Conservation (phyloP, 2,329 filamentous ascomycete genomes). For the Pseudogymnoascus destructans region DNA sequence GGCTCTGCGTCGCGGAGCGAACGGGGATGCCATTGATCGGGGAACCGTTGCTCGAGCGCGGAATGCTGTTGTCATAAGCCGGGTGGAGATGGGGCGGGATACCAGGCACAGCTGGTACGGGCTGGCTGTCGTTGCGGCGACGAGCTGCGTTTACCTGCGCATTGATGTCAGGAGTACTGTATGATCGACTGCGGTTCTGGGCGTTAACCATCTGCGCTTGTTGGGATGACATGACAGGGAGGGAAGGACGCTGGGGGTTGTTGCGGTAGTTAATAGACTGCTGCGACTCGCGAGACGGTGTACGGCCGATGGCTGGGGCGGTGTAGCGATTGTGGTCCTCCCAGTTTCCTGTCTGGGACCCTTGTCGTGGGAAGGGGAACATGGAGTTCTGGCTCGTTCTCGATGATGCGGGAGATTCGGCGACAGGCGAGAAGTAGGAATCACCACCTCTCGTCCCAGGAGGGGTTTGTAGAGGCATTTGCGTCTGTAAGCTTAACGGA, state of each 20-base stretch:
- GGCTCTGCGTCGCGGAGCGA: slow-evolving; percentile 57
- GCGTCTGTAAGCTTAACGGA: slow-evolving; percentile 58
- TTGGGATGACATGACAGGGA: slow-evolving; percentile 55
- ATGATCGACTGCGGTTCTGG: slow-evolving; percentile 70
- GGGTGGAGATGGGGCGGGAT: slow-evolving; percentile 58
- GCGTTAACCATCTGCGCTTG: slow-evolving; percentile 33
- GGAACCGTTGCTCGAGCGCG: slow-evolving; percentile 71
- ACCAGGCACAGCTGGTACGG: slow-evolving; percentile 58
- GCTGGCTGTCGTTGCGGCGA: slow-evolving; percentile 28
- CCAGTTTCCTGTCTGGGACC: slow-evolving; percentile 54
- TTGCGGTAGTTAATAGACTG: slow-evolving; percentile 49
- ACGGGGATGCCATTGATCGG: slow-evolving; percentile 56
- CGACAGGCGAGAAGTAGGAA: slow-evolving; percentile 86
- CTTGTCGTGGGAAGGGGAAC: slow-evolving; percentile 68
- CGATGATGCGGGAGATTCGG: slow-evolving; percentile 65
- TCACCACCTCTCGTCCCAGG: slow-evolving; percentile 33
- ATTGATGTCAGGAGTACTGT: slow-evolving; percentile 91
- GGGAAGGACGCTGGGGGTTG: slow-evolving; percentile 61
- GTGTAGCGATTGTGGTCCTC: slow-evolving; percentile 73
- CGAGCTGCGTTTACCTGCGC: slow-evolving; percentile 44
- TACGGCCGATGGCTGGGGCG: slow-evolving; percentile 72
- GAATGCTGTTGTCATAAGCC: slow-evolving; percentile 47
- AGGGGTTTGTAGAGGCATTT: slow-evolving; percentile 29
- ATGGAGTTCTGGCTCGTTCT: slow-evolving; percentile 65
- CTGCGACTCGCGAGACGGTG: slow-evolving; percentile 63